Evolutionary conservation across 2,329 filamentous ascomycete genomes (phyloP).

Genomic region (Pseudogymnoascus sp.): DNA sequence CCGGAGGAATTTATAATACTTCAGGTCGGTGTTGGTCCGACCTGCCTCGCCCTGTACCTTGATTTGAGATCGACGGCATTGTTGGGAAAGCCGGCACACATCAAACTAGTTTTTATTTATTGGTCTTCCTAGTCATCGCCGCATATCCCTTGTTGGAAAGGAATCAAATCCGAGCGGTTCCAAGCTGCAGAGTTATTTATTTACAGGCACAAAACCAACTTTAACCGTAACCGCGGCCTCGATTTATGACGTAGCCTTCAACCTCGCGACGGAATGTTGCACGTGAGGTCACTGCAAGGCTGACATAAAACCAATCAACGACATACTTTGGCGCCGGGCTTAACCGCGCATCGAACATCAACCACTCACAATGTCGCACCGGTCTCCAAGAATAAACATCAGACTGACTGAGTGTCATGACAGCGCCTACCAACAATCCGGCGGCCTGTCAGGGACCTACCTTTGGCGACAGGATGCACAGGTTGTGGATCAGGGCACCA

Average conservation of each 20-base stretch:
- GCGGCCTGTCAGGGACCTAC: neutral
- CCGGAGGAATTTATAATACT: neutral
- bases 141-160: neutral
- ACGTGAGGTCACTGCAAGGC: neutral
- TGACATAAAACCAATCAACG: neutral
- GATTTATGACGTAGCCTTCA: conserved; percentile 1
- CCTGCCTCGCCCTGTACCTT: neutral
- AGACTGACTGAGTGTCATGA: conserved; percentile 1
- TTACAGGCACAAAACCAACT: neutral
- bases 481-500: neutral
- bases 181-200: neutral
- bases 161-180: neutral
- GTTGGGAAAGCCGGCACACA: neutral
- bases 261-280: neutral
- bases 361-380: neutral
- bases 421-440: neutral
- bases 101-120: neutral
- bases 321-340: neutral
- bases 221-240: neutral
- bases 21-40: neutral
- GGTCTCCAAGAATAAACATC: conserved; percentile 3
- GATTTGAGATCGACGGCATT: neutral
- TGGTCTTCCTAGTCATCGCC: neutral
- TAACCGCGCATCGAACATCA: neutral
- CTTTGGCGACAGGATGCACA: neutral